Evolutionary conservation across 305 asterid genomes (phyloP).

Genomic region (Rubia balearica): DNA sequence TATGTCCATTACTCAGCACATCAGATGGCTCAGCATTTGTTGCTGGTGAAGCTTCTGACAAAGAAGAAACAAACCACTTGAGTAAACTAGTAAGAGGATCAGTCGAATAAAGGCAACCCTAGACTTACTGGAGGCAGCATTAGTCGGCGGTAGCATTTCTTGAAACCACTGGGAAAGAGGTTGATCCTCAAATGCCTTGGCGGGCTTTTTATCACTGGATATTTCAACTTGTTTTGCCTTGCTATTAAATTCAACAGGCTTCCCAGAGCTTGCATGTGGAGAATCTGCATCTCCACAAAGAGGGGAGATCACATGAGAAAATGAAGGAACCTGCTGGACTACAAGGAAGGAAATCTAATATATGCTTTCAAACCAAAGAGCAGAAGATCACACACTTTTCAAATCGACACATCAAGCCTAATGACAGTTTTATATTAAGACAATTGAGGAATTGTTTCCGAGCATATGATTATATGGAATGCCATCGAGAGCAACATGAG

Average conservation of each 20-base stretch:
- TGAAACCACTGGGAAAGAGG: conserved; percentile 70
- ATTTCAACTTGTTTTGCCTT: conserved; percentile 20
- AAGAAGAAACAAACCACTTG: conserved; percentile 3
- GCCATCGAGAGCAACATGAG: conserved; percentile 12
- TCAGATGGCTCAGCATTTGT: conserved; percentile 28
- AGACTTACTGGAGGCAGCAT: conserved; percentile 51
- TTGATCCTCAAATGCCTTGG: conserved; percentile 46
- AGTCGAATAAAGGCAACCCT: background rate
- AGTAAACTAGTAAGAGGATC: background rate
- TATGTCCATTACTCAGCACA: too few relatives aligned
- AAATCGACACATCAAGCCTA: background rate
- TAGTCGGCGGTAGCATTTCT: conserved; percentile 39
- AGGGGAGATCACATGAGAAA: background rate
- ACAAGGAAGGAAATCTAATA: background rate
- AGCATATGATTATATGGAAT: background rate
- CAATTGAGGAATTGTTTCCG: background rate
- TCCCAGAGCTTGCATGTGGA: conserved; percentile 26
- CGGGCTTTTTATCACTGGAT: conserved; percentile 26
- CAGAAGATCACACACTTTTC: background rate
- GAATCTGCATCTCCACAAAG: conserved; percentile 31
- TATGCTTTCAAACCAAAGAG: background rate
- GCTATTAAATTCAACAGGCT: conserved; percentile 23
- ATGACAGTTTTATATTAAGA: background rate
- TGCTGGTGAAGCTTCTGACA: conserved; percentile 34
- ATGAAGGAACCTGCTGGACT: background rate